phyloP scores from a whole-genome alignment of 2,329 filamentous ascomycete genomes.

The Mariannaea sp. region DNA sequence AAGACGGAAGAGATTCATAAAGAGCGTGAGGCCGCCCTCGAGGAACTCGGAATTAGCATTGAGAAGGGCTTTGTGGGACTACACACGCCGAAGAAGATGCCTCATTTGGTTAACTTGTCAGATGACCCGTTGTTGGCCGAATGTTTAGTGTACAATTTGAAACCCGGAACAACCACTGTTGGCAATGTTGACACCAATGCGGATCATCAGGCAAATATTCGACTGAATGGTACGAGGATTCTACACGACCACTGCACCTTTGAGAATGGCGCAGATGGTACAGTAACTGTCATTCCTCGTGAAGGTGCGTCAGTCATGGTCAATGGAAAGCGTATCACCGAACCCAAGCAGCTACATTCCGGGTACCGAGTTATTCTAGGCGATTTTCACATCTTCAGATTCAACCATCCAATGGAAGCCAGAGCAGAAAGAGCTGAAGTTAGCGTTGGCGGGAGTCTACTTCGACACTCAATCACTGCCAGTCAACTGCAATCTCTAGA shows the following conservation, averaged over 20 bases:
- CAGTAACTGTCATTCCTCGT: constrained; percentile 86
- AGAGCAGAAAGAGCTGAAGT: constrained; percentile 86
- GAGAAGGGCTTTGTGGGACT: constrained; percentile 97
- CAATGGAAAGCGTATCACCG: constrained; percentile 87
- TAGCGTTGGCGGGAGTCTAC: constrained; percentile 66
- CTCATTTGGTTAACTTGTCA: constrained; percentile 97
- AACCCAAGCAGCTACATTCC: constrained; percentile 83
- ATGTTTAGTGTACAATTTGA: constrained; percentile 97
- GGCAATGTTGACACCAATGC: constrained; percentile 89
- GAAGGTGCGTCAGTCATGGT: constrained; percentile 98
- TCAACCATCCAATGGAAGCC: constrained; percentile 97
- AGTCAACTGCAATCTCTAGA: constrained; percentile 66
- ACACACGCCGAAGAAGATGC: constrained; percentile 98
- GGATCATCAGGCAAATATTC: constrained; percentile 79
- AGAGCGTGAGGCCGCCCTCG: constrained; percentile 90
- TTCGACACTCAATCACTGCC: constrained; percentile 79
- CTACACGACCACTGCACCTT: constrained; percentile 91
- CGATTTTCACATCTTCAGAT: constrained; percentile 98
- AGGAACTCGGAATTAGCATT: constrained; percentile 97
- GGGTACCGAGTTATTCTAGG: constrained; percentile 95
- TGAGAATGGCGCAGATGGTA: constrained; percentile 83
- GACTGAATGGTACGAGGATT: constrained; percentile 91
- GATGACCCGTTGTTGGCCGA: constrained; percentile 91
- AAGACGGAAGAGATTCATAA: constrained; percentile 98
- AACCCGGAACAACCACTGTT: constrained; percentile 91